A percentile compares a stretch with the other conserved stretches of the same genome.
phyloP scores from a whole-genome alignment of 345 rosid genomes.

The Eucalyptus coolabah region DNA sequence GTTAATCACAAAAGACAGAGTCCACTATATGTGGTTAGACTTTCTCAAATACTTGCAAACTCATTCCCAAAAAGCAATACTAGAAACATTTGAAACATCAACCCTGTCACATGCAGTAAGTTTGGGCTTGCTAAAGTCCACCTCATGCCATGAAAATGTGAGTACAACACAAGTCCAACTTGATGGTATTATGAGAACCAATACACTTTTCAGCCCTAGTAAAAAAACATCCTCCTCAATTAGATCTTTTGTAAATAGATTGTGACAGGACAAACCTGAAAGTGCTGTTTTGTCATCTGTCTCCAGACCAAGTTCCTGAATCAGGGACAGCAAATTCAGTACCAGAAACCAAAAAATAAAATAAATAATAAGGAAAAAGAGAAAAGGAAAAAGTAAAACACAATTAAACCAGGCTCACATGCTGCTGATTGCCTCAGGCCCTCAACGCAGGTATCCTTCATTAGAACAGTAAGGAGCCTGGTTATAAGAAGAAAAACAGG shows the following conservation, averaged over 20 bases:
- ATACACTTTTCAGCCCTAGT: background rate
- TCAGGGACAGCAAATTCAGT: background rate
- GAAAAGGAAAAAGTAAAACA: background rate
- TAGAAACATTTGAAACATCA: background rate
- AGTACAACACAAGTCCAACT: background rate
- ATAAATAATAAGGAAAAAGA: background rate
- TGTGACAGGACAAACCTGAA: constrained; percentile 44
- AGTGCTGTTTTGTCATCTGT: constrained; percentile 99
- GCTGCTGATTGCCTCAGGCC: background rate
- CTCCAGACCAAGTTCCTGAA: constrained; percentile 97
- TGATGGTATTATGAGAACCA: background rate
- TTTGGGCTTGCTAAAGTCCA: background rate
- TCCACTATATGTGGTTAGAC: background rate
- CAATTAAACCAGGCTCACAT: background rate
- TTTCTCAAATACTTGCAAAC: background rate
- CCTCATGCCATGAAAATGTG: background rate
- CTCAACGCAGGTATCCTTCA: background rate
- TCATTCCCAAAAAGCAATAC: background rate
- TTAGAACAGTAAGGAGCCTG: background rate
- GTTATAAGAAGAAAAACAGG: background rate
- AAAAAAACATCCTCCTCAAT: background rate
- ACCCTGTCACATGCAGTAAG: background rate
- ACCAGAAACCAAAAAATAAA: background rate
- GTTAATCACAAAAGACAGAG: background rate
- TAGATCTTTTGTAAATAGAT: background rate